These are phyloP conservation scores for Mycena crocata DNA, from an alignment of 768 basidiomycete genomes.

Conservation along the genomic window DNA sequence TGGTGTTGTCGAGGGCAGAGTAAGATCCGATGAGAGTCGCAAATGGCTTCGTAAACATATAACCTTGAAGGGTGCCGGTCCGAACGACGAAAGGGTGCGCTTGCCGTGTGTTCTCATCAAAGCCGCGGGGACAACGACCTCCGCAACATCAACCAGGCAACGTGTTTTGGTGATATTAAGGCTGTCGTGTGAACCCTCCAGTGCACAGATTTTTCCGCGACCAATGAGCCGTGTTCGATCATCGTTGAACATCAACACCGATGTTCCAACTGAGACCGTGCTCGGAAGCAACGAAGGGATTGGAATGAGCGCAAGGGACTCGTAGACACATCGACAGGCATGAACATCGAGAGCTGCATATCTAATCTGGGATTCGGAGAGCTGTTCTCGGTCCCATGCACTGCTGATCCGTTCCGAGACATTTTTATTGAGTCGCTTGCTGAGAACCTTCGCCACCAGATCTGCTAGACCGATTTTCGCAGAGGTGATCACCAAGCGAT, in stretches of 20 bases:
- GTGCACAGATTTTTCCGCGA: background rate
- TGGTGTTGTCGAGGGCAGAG: background rate
- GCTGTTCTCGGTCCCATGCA: constrained; percentile 3
- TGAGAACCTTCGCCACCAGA: background rate
- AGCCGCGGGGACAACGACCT: background rate
- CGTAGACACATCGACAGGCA: background rate
- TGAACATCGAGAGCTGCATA: constrained; percentile 7
- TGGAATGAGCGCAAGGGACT: background rate
- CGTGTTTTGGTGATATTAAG: background rate
- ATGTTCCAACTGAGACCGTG: background rate
- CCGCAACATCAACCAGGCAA: background rate
- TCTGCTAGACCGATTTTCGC: constrained; percentile 1
- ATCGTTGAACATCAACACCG: background rate
- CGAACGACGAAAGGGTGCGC: background rate
- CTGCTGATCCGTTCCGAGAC: background rate
- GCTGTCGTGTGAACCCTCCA: background rate
- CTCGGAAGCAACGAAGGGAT: background rate
- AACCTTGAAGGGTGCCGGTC: background rate
- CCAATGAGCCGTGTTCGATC: background rate
- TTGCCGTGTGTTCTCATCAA: background rate
- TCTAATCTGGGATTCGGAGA: background rate
- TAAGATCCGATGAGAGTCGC: background rate
- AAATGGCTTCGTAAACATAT: background rate
- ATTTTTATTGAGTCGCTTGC: background rate
- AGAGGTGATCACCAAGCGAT: background rate